A percentile compares a stretch with the other conserved stretches of the same genome.
Evolutionary conservation across 179 eudicot species (phyloP).

Genomic region (Beta lomatogona): DNA sequence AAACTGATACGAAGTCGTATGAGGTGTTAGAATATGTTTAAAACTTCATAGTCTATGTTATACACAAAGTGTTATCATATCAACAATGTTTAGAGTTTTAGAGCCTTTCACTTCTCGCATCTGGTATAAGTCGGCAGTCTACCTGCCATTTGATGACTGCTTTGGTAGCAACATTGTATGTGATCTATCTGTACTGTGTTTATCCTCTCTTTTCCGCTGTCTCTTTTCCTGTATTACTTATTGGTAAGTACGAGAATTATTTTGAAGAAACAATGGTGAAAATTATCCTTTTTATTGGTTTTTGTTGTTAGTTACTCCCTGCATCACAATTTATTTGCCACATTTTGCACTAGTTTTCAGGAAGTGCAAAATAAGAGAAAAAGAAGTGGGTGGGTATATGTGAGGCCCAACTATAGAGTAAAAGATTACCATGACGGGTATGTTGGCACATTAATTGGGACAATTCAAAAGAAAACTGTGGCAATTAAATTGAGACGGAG

Average conservation of each 20-base stretch:
- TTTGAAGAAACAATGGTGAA: neutral
- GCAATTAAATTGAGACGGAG: too few relatives aligned
- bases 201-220: neutral
- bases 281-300: neutral
- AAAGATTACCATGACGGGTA: too few relatives aligned
- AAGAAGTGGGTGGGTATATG: too few relatives aligned
- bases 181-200: neutral
- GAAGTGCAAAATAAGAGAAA: too few relatives aligned
- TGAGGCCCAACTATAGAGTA: too few relatives aligned
- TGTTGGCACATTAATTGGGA: too few relatives aligned
- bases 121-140: neutral
- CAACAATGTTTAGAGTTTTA: neutral
- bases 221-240: neutral
- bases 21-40: neutral
- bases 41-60: neutral
- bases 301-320: neutral
- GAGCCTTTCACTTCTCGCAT: neutral
- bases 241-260: neutral
- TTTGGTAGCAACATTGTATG: neutral
- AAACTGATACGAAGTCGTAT: neutral
- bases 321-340: too few relatives aligned
- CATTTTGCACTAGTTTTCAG: too few relatives aligned
- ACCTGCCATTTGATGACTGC: neutral
- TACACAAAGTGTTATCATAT: neutral
- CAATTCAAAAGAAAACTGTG: too few relatives aligned